Percentiles rank a stretch among this genome's conserved stretches.
Conservation (phyloP, 345 rosid species). For the Boechera retrofracta region DNA sequence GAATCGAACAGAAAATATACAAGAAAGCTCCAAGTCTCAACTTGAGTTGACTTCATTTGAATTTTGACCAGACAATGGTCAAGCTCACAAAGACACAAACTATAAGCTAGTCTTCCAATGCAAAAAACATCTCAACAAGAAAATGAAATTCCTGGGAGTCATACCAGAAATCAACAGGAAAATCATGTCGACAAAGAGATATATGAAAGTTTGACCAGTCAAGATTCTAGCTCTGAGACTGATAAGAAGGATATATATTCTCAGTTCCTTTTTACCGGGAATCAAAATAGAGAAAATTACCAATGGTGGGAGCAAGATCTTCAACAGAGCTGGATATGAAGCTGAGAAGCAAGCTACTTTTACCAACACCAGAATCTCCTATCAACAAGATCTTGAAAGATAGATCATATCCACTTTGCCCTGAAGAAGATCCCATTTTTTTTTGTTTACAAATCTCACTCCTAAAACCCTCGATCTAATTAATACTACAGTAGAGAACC, state of each 20-base stretch:
- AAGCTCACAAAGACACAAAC: not conserved
- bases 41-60: slow-evolving; percentile 24
- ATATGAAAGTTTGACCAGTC: not conserved
- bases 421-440: slow-evolving; percentile 52
- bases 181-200: too few species aligned
- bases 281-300: slow-evolving; percentile 49
- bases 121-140: not conserved
- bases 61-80: slow-evolving; percentile 9
- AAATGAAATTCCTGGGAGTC: too few species aligned
- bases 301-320: slow-evolving; percentile 87
- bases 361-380: slow-evolving; percentile 99
- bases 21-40: slow-evolving; percentile 21
- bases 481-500: slow-evolving; percentile 39
- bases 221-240: slow-evolving; percentile 1
- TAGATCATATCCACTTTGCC: slow-evolving; percentile 71
- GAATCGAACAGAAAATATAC: not conserved
- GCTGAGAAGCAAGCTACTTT: slow-evolving; percentile 85
- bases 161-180: too few species aligned
- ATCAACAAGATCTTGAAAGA: slow-evolving; percentile 91
- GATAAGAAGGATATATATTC: not conserved
- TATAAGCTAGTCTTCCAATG: not conserved
- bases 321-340: slow-evolving; percentile 72
- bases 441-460: not conserved
- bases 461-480: slow-evolving; percentile 38
- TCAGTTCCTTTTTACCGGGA: not conserved